Base-by-base conservation (phyloP, 2,329 filamentous ascomycete species). In the Phialemonium atrogriseum region DNA sequence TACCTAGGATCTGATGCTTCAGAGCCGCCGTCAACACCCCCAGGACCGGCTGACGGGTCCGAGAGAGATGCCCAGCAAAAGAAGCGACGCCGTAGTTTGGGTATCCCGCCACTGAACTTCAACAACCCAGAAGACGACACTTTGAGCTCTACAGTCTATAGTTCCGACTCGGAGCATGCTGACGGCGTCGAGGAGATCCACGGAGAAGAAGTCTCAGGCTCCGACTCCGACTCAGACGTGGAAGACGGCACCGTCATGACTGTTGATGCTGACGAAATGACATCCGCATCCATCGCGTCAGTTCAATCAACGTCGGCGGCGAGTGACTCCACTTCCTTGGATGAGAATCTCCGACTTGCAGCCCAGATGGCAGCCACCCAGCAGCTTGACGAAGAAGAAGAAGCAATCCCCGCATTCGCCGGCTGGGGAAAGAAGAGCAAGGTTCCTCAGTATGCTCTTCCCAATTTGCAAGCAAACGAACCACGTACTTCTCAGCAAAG, bases 181-280 rank as follows among this genome's bases (percentile, higher is more conserved):
- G 71, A 74, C 44, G 67, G 59, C 10, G 58, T 73, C 2, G 66
- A 68, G 13, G 72, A 75, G 37, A 60, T 70, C n/a, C 64, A 68
- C 5, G 69, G 70, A 24, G 68, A 73, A 15, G 63, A 68, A 14
- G 55, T 53, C 32, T 61, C 58, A 2, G 58, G 56, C 33, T 61
- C 58, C 16, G 66, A 66, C 21, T 66, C 63, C 27, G 62, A 64
- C 29, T 71, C 70, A 7, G 71, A 82, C 39, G 80, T 84, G 25
- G 79, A 80, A 30, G 81, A 84, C 42, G 81, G 77, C 18, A 88
- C 84, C 1, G 80, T 84, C 55, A 85, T 88, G 77, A 89, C 80
- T 21, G 64, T 94, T 26, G 84, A 89, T 37, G 67, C 84, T 12
- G 84, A 91, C 35, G 83, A 88, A 44, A 72, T 80, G 40, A 86